A percentile compares a stretch with the other conserved stretches of the same genome.
Conservation (phyloP, 805 yeast genomes). For the Yarrowia keelungensis region DNA sequence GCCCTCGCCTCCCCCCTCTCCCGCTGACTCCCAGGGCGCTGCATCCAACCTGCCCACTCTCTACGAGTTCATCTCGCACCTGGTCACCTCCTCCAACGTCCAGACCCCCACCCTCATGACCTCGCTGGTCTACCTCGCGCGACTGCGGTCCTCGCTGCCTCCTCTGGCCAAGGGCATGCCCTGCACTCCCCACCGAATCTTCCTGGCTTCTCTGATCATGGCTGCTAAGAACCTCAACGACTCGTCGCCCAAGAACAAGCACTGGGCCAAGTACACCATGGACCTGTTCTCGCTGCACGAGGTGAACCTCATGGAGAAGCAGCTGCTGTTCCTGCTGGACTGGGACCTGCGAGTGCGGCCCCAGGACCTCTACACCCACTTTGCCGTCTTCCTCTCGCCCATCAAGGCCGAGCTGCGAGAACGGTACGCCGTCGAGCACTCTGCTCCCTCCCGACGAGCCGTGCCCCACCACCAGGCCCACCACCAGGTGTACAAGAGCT, state of each 20-base stretch:
- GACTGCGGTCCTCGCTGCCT: slow-evolving; percentile 79
- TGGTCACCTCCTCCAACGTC: slow-evolving; percentile 84
- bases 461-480: slow-evolving; percentile 6
- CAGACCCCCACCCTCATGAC: slow-evolving; percentile 97
- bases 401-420: slow-evolving; percentile 62
- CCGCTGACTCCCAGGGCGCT: slow-evolving; percentile 19
- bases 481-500: slow-evolving; percentile 17
- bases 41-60: slow-evolving; percentile 45
- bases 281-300: slow-evolving; percentile 80
- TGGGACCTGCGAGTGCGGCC: slow-evolving; percentile 82
- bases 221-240: slow-evolving; percentile 95
- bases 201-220: slow-evolving; percentile 83
- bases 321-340: slow-evolving; percentile 77
- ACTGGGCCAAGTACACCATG: slow-evolving; percentile 93
- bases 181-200: slow-evolving; percentile 91
- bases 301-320: slow-evolving; percentile 90
- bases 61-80: slow-evolving; percentile 66
- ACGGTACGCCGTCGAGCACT: slow-evolving; percentile 38
- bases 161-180: slow-evolving; percentile 86
- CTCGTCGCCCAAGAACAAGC: slow-evolving; percentile 92
- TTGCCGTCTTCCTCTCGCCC: slow-evolving; percentile 77
- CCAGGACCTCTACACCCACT: slow-evolving; percentile 70
- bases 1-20: slow-evolving; percentile 42
- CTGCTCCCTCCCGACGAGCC: slow-evolving; percentile 32
- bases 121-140: slow-evolving; percentile 79